Evolutionary conservation across 2,329 filamentous ascomycete species (phyloP).

Genomic region (Nakataea oryzae): DNA sequence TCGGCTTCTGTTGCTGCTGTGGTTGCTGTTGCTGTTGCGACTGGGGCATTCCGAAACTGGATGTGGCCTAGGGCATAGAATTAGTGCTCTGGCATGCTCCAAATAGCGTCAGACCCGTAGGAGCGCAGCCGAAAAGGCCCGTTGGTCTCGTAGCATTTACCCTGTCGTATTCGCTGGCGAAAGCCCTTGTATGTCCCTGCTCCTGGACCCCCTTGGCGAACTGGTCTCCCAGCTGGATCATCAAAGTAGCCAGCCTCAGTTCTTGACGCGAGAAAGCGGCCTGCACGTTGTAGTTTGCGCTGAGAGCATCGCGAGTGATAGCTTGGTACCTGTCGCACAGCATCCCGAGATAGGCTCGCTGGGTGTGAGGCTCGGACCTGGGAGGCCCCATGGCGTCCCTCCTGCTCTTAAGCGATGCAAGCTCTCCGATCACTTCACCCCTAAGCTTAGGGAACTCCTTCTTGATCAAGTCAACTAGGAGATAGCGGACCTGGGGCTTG

Average conservation of each 20-base stretch:
- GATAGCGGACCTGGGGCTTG: slow-evolving; percentile 19
- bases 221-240: slow-evolving; percentile 24
- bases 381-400: slow-evolving; percentile 21
- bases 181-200: slow-evolving; percentile 26
- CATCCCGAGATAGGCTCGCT: slow-evolving; percentile 21
- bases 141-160: no score
- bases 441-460: slow-evolving; percentile 24
- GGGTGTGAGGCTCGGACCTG: slow-evolving; percentile 15
- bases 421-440: slow-evolving; percentile 14
- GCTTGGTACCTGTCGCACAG: slow-evolving; percentile 17
- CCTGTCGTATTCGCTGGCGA: neutral
- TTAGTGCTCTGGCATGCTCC: no score
- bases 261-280: slow-evolving; percentile 16
- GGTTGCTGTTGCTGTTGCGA: no score
- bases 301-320: slow-evolving; percentile 18
- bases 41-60: no score
- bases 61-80: no score
- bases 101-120: no score
- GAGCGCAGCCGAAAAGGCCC: no score
- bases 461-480: slow-evolving; percentile 29
- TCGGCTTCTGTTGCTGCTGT: no score
- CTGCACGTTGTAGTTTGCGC: slow-evolving; percentile 23
- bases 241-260: slow-evolving; percentile 23
- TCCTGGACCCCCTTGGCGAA: slow-evolving; percentile 19
- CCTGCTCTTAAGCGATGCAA: slow-evolving; percentile 5